These are phyloP conservation scores for Diaporthe capsici DNA, from an alignment of 2,329 filamentous ascomycete genomes.

Conservation along the genomic window DNA sequence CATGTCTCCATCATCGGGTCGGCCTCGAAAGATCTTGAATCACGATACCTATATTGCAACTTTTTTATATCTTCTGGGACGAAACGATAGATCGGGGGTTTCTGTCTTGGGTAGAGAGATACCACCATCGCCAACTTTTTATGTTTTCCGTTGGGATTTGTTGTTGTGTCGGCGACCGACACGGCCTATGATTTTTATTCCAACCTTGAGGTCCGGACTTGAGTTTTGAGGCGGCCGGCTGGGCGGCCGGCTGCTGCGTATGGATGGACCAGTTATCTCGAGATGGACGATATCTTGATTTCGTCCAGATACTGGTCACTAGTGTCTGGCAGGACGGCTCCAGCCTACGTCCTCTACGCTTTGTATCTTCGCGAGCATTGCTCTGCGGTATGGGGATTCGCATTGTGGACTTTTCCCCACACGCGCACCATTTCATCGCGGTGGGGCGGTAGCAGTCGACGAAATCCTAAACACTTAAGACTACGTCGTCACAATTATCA, in stretches of 20 bases:
- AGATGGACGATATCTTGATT: not conserved
- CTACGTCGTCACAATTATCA: not conserved
- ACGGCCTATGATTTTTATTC: not conserved
- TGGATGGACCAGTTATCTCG: not conserved
- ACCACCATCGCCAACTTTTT: constrained; percentile 20
- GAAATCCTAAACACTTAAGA: not conserved
- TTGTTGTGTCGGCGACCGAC: not conserved
- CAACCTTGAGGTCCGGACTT: not conserved
- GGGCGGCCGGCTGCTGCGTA: not conserved
- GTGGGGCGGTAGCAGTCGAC: not conserved
- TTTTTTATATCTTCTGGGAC: not conserved
- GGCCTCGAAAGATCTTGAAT: constrained; percentile 22
- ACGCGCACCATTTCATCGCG: not conserved
- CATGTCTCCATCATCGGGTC: not conserved
- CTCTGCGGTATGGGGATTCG: not conserved
- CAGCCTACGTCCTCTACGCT: too few species aligned
- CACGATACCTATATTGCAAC: constrained; percentile 36
- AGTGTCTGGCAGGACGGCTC: not conserved
- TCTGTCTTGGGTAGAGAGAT: constrained; percentile 35
- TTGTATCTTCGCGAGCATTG: not conserved
- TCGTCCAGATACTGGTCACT: not conserved
- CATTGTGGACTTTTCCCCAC: too few species aligned
- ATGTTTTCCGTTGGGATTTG: not conserved
- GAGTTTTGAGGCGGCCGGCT: not conserved
- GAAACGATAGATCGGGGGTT: constrained; percentile 28